Evolutionary conservation across 192 early-diverging fungal species (phyloP).

Genomic region (Coemansia sp.): DNA sequence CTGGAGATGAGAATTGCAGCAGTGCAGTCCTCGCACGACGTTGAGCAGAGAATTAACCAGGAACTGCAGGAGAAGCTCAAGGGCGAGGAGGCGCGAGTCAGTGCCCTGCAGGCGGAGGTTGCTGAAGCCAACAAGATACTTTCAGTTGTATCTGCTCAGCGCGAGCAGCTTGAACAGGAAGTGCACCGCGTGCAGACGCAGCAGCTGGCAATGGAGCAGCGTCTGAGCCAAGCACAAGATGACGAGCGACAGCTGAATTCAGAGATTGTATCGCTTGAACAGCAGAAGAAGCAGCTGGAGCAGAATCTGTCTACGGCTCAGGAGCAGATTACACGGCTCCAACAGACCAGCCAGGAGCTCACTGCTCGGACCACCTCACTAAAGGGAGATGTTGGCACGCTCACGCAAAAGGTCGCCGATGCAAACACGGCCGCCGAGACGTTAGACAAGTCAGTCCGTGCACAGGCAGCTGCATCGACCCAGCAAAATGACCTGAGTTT

Average conservation of each 20-base stretch:
- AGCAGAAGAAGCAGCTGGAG: slow-evolving; percentile 37
- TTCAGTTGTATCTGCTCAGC: slow-evolving; percentile 39
- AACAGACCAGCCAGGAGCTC: slow-evolving; percentile 18
- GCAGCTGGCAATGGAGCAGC: slow-evolving; percentile 37
- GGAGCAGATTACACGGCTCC: slow-evolving; percentile 31
- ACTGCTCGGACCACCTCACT: slow-evolving; percentile 8
- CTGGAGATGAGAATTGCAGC: slow-evolving; percentile 46
- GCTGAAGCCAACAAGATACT: slow-evolving; percentile 35
- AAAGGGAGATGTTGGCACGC: slow-evolving; percentile 18
- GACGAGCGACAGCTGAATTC: slow-evolving; percentile 38
- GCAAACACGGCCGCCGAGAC: background rate
- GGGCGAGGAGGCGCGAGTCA: slow-evolving; percentile 32
- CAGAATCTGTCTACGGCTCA: slow-evolving; percentile 17
- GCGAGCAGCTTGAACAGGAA: slow-evolving; percentile 41
- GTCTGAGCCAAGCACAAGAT: slow-evolving; percentile 43
- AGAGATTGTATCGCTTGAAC: slow-evolving; percentile 35
- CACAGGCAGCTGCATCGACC: background rate
- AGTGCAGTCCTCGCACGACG: slow-evolving; percentile 49
- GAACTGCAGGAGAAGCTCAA: slow-evolving; percentile 49
- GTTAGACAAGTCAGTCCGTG: slow-evolving; percentile 3
- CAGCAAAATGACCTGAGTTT: slow-evolving; percentile 38
- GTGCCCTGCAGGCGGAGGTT: slow-evolving; percentile 31
- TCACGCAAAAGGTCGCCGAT: slow-evolving; percentile 15
- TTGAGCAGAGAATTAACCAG: slow-evolving; percentile 47
- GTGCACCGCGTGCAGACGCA: slow-evolving; percentile 45